Base-by-base conservation (phyloP, 768 basidiomycete species). In the Russula earlei region DNA sequence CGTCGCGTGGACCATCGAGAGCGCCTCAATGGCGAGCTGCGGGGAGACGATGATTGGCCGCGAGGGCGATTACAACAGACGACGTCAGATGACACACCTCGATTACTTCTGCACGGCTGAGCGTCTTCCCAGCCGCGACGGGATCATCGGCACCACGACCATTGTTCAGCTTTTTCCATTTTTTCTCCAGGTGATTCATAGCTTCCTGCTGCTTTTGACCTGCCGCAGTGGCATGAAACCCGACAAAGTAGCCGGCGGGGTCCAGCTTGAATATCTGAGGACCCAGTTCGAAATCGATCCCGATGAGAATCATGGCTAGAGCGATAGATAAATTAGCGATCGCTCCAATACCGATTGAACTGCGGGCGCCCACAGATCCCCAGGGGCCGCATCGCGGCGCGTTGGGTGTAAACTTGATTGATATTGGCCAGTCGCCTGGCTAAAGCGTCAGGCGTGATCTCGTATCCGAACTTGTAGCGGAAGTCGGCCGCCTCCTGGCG, bases 251-350 rank as follows among this genome's bases (percentile, higher is more conserved):
- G 5, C 96, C 96, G 2, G 96, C 96, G 11, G 96, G 96, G 67
- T 99, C 96, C 50, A 98, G 84, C 72, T 96, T 97, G 79, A 97
- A 98, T 65, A 87, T 80, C 68, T 97, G 95, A n/a, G 96, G 95
- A 5, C 95, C 95, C 51, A 79, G 77, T 67, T 94, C 90, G 9
- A 85, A 77, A 70, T 98, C 96, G 57, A 85, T 77, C 3, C 96
- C 96, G 66, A 98, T 93, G 65, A 98, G 72, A 59, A 97, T 87
- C 92, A 95, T 97, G 4, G 92, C 95, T 98, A 59, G 6, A 22
- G 33, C 4, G 1, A 44, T 38, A 29, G 1, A 44, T 38, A 29
- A 24, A 19, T 22, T 29, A 37, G 51, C 43, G 4, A 53, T 49
- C 19, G 59, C 40, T 15, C 25, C 37, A 12, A 14, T 38, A 25